These are phyloP conservation scores for Mortierella sp. DNA, from an alignment of 371 early-diverging fungal species.

Conservation along the genomic window DNA sequence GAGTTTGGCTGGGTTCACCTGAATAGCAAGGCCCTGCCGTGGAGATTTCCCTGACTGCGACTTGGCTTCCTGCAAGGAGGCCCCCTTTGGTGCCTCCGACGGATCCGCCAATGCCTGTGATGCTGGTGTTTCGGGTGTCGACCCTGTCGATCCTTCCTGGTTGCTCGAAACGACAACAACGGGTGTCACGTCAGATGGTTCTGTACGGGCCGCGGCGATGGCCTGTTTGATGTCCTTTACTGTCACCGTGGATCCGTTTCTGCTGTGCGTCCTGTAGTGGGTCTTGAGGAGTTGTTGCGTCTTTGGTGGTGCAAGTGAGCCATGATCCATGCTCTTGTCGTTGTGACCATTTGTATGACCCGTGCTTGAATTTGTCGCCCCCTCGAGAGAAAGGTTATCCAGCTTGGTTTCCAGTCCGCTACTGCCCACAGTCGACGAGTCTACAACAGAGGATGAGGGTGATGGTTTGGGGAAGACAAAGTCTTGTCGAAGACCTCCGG, in stretches of 20 bases:
- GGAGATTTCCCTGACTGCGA: not conserved
- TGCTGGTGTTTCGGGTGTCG: not conserved
- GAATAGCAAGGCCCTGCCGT: slow-evolving; percentile 14
- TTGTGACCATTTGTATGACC: not conserved
- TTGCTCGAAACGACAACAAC: slow-evolving; percentile 3
- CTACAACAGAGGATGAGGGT: not conserved
- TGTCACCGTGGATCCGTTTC: slow-evolving; percentile 53
- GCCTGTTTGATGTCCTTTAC: slow-evolving; percentile 52
- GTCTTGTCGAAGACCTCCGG: slow-evolving; percentile 45
- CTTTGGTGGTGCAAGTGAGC: slow-evolving; percentile 32
- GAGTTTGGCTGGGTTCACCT: slow-evolving; percentile 22
- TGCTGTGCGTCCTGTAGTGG: slow-evolving; percentile 49
- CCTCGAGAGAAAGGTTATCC: too few relatives aligned
- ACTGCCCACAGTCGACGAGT: not conserved
- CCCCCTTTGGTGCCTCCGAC: slow-evolving; percentile 9
- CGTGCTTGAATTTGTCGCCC: too few relatives aligned
- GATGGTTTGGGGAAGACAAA: slow-evolving; percentile 52
- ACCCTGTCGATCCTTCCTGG: not conserved
- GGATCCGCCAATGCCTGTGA: not conserved
- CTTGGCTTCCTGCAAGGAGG: not conserved
- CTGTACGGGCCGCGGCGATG: slow-evolving; percentile 42
- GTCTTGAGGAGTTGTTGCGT: slow-evolving; percentile 50
- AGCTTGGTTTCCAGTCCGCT: not conserved
- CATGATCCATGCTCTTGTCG: not conserved
- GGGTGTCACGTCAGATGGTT: slow-evolving; percentile 28